phyloP scores from a whole-genome alignment of 1,284 basidiomycete genomes.

The Ustilago sp. region DNA sequence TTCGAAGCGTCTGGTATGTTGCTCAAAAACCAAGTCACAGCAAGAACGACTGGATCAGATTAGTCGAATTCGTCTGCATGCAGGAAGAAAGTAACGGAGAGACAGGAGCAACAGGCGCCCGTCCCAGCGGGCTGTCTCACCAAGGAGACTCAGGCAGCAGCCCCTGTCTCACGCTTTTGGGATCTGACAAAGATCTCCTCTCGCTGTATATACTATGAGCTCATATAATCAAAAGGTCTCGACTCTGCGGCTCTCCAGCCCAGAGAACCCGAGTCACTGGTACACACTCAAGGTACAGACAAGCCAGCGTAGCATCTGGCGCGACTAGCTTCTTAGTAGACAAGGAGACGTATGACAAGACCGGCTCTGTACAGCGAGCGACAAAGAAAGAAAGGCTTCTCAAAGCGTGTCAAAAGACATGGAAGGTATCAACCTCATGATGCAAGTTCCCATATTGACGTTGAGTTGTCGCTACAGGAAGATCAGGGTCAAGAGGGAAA shows the following conservation, averaged over 20 bases:
- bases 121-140: background rate
- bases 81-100: background rate
- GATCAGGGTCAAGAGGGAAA: background rate
- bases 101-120: background rate
- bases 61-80: background rate
- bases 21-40: too few relatives aligned
- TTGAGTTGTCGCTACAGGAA: background rate
- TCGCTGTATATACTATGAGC: background rate
- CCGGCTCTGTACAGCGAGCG: background rate
- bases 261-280: background rate
- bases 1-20: background rate
- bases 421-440: background rate
- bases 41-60: too few relatives aligned
- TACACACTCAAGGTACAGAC: background rate
- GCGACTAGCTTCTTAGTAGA: background rate
- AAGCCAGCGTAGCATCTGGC: background rate
- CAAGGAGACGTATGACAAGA: background rate
- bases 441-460: background rate
- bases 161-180: conserved; percentile 6
- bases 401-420: background rate
- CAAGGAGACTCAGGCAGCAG: background rate
- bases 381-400: background rate
- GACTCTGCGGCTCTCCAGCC: background rate
- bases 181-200: background rate
- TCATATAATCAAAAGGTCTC: background rate